Evolutionary conservation across 2,329 filamentous ascomycete species (phyloP), one percentile per base, ranked within the genome.

Genomic region (Penicillium paneum): DNA sequence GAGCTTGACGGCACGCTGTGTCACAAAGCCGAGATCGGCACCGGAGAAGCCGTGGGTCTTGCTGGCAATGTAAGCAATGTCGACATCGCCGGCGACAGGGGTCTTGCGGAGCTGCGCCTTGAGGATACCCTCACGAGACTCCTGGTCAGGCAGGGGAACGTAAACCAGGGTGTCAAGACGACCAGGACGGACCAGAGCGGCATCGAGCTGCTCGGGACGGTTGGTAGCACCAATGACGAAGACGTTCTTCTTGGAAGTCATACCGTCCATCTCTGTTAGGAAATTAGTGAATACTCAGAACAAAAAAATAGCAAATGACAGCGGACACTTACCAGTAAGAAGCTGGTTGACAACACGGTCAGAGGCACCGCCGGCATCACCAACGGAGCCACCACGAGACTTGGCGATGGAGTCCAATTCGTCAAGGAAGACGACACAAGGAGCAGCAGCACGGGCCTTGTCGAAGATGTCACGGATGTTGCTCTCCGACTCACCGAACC

Each of bases 191-290:
- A 93, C 97, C 67, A 99, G 84, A 66, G 94, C 94, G 73, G 94
- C 94, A 76, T 99, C 94, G 57, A 99, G 89, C 81, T 97, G 94
- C 81, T 99, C 94, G 40, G 94, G 94, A 81, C 94, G 85, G 82
- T 99, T 99, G 77, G 94, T 99, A 42, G 94, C 94, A 75, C 94
- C 94, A 68, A 99, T 99, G 63, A 99, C 94, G 78, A 99, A 99
- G 62, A 99, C 94, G 75, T 99, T 99, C 89, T 99, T 99, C 90
- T 99, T 99, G 36, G 93, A 97, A 42, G 93, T 97, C 93, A 97
- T 97, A 69, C 93, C 93, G 66, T 97, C 93, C 93, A 97, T 97
- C 85, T 97, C 91, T 89, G 62, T 40, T 60, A 21, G 43, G 11
- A 50, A 41, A 67, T 84, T 76, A 85, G 80, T 66, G 3, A 55